phyloP scores from a whole-genome alignment of 805 yeast species.

The Lipomyces sp. region DNA sequence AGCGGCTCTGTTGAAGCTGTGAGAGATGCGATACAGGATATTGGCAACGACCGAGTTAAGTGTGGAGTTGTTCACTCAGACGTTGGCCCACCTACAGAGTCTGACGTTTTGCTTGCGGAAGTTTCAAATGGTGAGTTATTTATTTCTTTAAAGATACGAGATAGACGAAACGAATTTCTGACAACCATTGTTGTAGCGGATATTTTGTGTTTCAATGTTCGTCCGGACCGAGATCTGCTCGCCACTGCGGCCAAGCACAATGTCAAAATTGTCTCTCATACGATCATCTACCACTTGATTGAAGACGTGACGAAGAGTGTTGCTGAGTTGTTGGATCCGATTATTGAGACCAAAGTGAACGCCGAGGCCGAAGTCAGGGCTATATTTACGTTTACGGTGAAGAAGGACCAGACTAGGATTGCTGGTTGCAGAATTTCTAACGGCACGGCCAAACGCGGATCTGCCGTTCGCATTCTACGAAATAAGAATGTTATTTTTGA shows the following conservation, averaged over 20 bases:
- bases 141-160: too few species aligned
- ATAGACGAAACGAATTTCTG: too few species aligned
- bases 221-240: slow-evolving; percentile 66
- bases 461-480: slow-evolving; percentile 63
- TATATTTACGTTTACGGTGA: slow-evolving; percentile 69
- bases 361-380: slow-evolving; percentile 74
- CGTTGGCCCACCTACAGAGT: slow-evolving; percentile 76
- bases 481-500: slow-evolving; percentile 53
- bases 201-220: slow-evolving; percentile 77
- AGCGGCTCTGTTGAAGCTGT: slow-evolving; percentile 96
- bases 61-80: slow-evolving; percentile 71
- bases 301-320: slow-evolving; percentile 78
- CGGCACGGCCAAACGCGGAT: slow-evolving; percentile 68
- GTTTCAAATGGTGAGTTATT: slow-evolving; percentile 52
- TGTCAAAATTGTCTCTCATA: slow-evolving; percentile 66
- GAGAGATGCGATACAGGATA: slow-evolving; percentile 71
- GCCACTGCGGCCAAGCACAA: slow-evolving; percentile 61
- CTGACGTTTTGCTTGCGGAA: slow-evolving; percentile 69
- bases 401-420: slow-evolving; percentile 58
- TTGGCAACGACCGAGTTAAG: slow-evolving; percentile 87
- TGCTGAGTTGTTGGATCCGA: slow-evolving; percentile 64
- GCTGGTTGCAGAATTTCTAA: slow-evolving; percentile 86
- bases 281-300: slow-evolving; percentile 84
- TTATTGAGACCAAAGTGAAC: slow-evolving; percentile 64
- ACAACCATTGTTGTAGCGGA: slow-evolving; percentile 51